Percentiles rank a stretch among this genome's conserved stretches.
These are phyloP conservation scores for Sporodiniella umbellata DNA, from an alignment of 371 early-diverging fungal genomes.

Conservation along the genomic window DNA sequence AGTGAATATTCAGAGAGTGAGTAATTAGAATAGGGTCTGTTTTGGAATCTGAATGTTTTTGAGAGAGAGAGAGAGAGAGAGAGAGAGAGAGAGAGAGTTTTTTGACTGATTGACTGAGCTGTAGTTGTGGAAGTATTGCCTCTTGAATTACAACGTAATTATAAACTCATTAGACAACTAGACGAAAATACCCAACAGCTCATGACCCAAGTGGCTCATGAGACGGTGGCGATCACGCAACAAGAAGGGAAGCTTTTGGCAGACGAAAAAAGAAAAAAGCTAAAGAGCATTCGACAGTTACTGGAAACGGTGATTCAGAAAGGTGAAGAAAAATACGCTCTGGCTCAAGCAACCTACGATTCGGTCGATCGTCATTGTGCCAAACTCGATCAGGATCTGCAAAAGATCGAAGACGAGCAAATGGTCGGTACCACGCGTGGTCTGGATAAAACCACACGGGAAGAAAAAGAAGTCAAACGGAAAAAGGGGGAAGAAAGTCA, in stretches of 20 bases:
- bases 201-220: constrained; percentile 57
- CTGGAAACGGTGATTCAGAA: constrained; percentile 75
- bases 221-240: neutral
- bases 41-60: too few species aligned
- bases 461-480: neutral
- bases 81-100: too few species aligned
- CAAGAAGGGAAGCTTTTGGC: constrained; percentile 6
- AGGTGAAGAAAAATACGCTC: constrained; percentile 90
- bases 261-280: constrained; percentile 52
- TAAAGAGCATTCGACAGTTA: constrained; percentile 58
- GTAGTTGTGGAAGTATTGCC: constrained; percentile 86
- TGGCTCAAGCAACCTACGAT: constrained; percentile 92
- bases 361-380: constrained; percentile 91
- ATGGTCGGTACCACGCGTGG: constrained; percentile 60
- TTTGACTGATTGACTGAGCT: too few species aligned
- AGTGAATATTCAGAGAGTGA: constrained; percentile 24
- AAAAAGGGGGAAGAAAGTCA: constrained; percentile 3
- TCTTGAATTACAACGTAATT: constrained; percentile 85
- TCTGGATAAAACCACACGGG: neutral
- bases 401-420: constrained; percentile 88
- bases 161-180: constrained; percentile 84
- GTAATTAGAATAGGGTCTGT: too few species aligned
- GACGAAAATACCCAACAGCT: constrained; percentile 78
- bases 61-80: too few species aligned
- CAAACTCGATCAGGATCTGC: constrained; percentile 87